phyloP scores from a whole-genome alignment of 1,139 yeast genomes.

The Candida sanyaensis region DNA sequence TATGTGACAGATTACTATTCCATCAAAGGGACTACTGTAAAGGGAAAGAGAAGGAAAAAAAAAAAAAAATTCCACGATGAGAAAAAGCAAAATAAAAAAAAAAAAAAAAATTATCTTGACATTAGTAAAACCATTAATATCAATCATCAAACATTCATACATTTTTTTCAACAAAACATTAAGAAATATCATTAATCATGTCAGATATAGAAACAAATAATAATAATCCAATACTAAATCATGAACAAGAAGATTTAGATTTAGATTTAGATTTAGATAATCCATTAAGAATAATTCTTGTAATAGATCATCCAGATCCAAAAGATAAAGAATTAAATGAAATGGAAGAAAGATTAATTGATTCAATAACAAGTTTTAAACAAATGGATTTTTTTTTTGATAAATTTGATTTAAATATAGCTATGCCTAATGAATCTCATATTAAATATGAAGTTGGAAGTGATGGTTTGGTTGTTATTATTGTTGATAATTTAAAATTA shows the following conservation, averaged over 20 bases:
- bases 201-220: constrained; percentile 12
- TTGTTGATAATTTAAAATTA: constrained; percentile 43
- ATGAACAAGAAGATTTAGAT: too few species aligned
- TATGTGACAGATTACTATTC: too few species aligned
- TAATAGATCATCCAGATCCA: constrained; percentile 35
- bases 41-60: not conserved
- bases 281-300: constrained; percentile 43
- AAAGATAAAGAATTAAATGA: constrained; percentile 31
- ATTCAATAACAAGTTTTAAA: constrained; percentile 46
- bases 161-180: too few species aligned
- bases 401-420: constrained; percentile 57
- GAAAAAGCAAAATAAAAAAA: constrained; percentile 5
- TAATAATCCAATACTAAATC: constrained; percentile 16
- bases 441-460: constrained; percentile 73
- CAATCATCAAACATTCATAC: too few species aligned
- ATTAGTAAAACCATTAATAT: not conserved
- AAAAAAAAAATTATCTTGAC: too few species aligned
- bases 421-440: constrained; percentile 66
- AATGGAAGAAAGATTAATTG: constrained; percentile 53
- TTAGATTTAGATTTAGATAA: constrained; percentile 41
- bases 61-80: constrained; percentile 5
- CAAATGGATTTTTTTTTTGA: constrained; percentile 63
- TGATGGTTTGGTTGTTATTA: constrained; percentile 66
- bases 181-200: constrained; percentile 5
- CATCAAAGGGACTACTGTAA: too few species aligned